phyloP scores from a whole-genome alignment of 306 rosid genomes.

The Sindora glabra region DNA sequence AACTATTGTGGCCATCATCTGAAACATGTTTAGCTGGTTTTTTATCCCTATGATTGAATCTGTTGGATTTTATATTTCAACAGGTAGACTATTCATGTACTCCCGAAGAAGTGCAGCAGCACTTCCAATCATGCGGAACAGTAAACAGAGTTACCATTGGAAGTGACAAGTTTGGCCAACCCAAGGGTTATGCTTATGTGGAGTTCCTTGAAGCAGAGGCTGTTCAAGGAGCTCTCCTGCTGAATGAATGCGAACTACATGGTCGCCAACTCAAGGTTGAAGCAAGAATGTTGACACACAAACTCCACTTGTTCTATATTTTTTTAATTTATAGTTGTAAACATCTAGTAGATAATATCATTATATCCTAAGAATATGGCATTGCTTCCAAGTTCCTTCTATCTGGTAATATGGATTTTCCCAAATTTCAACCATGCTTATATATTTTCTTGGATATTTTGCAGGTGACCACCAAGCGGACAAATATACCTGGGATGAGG shows the following conservation, averaged over 20 bases:
- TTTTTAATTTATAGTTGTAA: background rate
- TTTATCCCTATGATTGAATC: too few species aligned
- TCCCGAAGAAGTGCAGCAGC: slow-evolving; percentile 91
- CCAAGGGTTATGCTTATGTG: slow-evolving; percentile 88
- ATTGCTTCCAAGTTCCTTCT: background rate
- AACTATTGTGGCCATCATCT: too few species aligned
- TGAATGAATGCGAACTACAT: slow-evolving; percentile 79
- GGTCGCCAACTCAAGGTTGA: slow-evolving; percentile 82
- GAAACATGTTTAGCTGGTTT: too few species aligned
- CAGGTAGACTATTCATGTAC: slow-evolving; percentile 83
- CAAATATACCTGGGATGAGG: slow-evolving; percentile 82
- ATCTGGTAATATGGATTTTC: too few species aligned
- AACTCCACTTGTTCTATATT: background rate
- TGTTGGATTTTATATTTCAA: slow-evolving; percentile 3
- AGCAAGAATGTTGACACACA: background rate
- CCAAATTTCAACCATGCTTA: background rate
- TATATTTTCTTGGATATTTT: background rate
- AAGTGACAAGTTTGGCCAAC: slow-evolving; percentile 82
- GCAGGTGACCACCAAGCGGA: slow-evolving; percentile 67
- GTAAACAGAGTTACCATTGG: slow-evolving; percentile 79
- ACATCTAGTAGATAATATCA: too few species aligned
- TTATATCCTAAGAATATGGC: background rate
- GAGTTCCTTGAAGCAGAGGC: slow-evolving; percentile 73
- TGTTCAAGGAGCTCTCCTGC: slow-evolving; percentile 65
- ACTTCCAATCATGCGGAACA: slow-evolving; percentile 75